These are phyloP conservation scores for Scleroderma citrinum DNA, from an alignment of 768 basidiomycete species.

Conservation along the genomic window DNA sequence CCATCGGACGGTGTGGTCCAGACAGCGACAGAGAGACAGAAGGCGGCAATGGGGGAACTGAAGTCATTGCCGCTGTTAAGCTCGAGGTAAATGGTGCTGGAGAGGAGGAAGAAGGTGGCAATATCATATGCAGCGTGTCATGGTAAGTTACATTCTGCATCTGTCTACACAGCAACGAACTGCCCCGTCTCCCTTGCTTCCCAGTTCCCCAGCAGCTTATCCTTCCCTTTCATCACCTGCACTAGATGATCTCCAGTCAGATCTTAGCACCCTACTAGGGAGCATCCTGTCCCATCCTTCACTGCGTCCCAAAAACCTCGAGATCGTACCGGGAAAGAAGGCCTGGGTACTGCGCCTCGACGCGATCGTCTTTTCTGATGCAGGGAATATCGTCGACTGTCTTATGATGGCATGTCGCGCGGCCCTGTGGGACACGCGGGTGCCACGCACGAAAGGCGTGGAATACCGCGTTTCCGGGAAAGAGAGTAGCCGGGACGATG, in stretches of 20 bases:
- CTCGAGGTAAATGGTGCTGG: constrained; percentile 62
- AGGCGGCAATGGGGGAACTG: constrained; percentile 75
- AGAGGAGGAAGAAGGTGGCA: constrained; percentile 50
- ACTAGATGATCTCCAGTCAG: constrained; percentile 73
- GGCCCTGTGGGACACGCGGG: constrained; percentile 75
- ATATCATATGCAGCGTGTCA: constrained; percentile 62
- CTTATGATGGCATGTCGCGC: constrained; percentile 75
- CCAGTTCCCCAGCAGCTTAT: constrained; percentile 77
- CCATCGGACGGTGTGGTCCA: constrained; percentile 56
- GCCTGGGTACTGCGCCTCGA: constrained; percentile 76
- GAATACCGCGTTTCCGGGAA: constrained; percentile 51
- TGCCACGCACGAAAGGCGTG: constrained; percentile 66
- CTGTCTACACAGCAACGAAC: constrained; percentile 1
- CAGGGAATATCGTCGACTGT: constrained; percentile 72
- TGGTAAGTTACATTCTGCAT: constrained; percentile 52
- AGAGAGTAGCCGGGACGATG: constrained; percentile 17
- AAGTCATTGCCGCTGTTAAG: constrained; percentile 72
- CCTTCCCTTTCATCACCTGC: constrained; percentile 56
- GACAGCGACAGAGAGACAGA: constrained; percentile 67
- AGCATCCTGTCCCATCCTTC: constrained; percentile 62
- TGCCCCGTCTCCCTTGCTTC: too few relatives aligned
- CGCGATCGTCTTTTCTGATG: constrained; percentile 64
- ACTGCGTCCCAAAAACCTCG: constrained; percentile 59
- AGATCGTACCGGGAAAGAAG: constrained; percentile 53
- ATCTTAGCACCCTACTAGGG: constrained; percentile 58